Base-by-base conservation (phyloP, 768 basidiomycete species). In the Lentinula sp. region DNA sequence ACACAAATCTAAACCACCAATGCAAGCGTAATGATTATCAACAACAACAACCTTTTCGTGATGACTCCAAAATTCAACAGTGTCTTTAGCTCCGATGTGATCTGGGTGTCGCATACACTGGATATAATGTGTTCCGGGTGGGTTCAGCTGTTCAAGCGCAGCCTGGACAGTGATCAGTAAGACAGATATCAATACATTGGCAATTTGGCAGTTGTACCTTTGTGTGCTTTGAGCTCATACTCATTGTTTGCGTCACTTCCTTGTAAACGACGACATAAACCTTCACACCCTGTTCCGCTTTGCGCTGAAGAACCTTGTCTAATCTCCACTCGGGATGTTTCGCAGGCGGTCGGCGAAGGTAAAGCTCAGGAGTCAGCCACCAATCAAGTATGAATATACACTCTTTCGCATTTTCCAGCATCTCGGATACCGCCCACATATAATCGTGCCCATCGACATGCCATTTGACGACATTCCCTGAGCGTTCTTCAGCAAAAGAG, bases 391-490 rank as follows among this genome's bases (percentile, higher is more conserved):
- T 97, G 72, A 93, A 95, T 68, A 98, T 97, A 34, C 74, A 84
- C 68, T 96, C 90, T 61, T 81, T 81, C 2, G 92, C 91, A 37
- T 76, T 82, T 51, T 91, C 89, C n/a, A 98, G 79, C 73, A 95
- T 79, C 74, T 96, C 93, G 1, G 92, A 93, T 39, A 97, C 70
- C 0, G 96, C 95, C 83, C 89, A 98, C 82, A 98, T 91, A 71
- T 96, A 98, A 74, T 98, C 95, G 61, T 97, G 93, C 0, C 96
- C 96, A 66, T 96, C 95, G 51, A 96, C 82, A 69, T 95, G 93
- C 91, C 92, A 98, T 75, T 97, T 98, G 48, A 90, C 87, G 37
- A 78, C 75, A 69, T 95, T 95, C 10, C 83, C 78, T 3, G 76
- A 67, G 39, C 94, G 77, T 70, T 90, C 79, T 6, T 72, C 76